A percentile compares a stretch with the other conserved stretches of the same genome.
These are phyloP conservation scores for Melanopsichium pennsylvanicum DNA, from an alignment of 1,284 basidiomycete species.

Conservation along the genomic window DNA sequence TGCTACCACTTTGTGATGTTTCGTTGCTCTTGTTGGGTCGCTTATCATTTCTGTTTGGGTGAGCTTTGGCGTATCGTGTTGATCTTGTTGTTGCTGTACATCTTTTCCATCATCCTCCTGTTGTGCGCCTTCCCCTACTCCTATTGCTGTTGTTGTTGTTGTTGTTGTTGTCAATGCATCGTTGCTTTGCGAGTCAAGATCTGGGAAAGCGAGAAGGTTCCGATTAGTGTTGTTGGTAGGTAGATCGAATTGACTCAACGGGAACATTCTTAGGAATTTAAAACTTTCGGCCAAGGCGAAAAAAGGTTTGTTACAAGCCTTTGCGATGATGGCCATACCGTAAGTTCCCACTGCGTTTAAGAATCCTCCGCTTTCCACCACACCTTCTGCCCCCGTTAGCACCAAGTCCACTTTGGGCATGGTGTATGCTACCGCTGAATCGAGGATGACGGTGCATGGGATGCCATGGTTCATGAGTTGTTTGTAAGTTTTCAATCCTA, in stretches of 20 bases:
- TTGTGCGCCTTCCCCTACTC: neutral
- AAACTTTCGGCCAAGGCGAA: constrained; percentile 94
- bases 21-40: no score
- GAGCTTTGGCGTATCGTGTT: constrained; percentile 14
- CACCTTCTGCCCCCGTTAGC: constrained; percentile 94
- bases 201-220: constrained; percentile 45
- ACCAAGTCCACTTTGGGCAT: constrained; percentile 96
- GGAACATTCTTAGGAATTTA: constrained; percentile 97
- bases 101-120: neutral
- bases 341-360: constrained; percentile 83
- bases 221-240: constrained; percentile 67
- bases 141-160: no score
- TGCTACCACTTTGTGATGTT: no score
- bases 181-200: constrained; percentile 5
- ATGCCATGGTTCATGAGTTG: constrained; percentile 75
- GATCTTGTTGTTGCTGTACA: neutral
- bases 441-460: constrained; percentile 91
- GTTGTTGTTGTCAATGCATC: no score
- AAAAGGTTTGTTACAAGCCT: constrained; percentile 91
- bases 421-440: constrained; percentile 94
- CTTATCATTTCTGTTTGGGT: no score
- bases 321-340: constrained; percentile 95
- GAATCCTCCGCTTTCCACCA: constrained; percentile 80
- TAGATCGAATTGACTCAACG: constrained; percentile 93
- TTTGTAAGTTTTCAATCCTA: constrained; percentile 66